phyloP scores from a whole-genome alignment of 768 basidiomycete species.

The Suillus plorans region DNA sequence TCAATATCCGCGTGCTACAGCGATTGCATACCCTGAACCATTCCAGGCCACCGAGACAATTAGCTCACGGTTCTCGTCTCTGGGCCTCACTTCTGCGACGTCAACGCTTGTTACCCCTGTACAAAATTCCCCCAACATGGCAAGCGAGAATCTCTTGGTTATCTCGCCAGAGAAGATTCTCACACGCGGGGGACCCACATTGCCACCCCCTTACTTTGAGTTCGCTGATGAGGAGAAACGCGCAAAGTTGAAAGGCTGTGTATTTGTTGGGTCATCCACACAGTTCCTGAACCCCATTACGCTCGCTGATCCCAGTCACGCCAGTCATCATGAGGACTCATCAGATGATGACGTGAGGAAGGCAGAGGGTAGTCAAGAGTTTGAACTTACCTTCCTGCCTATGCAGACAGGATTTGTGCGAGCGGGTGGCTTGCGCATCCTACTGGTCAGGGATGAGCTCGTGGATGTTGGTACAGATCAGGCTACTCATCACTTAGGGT shows the following conservation, averaged over 20 bases:
- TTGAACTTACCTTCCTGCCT: constrained; percentile 64
- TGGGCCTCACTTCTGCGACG: constrained; percentile 7
- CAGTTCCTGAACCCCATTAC: constrained; percentile 45
- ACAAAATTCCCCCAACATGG: constrained; percentile 3
- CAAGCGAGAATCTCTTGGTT: constrained; percentile 12
- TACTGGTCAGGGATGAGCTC: constrained; percentile 59
- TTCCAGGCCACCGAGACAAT: background rate
- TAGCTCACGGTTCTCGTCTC: constrained; percentile 12
- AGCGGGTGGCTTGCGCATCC: constrained; percentile 70
- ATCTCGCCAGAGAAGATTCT: constrained; percentile 17
- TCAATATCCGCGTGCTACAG: constrained; percentile 37
- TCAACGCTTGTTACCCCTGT: constrained; percentile 5
- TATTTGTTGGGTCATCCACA: constrained; percentile 53
- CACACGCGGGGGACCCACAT: constrained; percentile 6
- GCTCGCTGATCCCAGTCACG: constrained; percentile 21
- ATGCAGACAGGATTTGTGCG: constrained; percentile 56
- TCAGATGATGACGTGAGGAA: constrained; percentile 21
- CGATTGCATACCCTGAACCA: constrained; percentile 13
- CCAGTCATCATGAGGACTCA: constrained; percentile 9
- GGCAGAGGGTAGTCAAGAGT: constrained; percentile 49
- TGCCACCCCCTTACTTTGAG: constrained; percentile 51
- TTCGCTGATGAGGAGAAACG: constrained; percentile 35
- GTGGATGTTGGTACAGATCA: constrained; percentile 33
- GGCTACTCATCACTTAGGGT: constrained; percentile 13
- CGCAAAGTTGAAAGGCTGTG: constrained; percentile 32